Evolutionary conservation across 1,284 basidiomycete genomes (phyloP).

Genomic region (Ceraceosorus guamensis): DNA sequence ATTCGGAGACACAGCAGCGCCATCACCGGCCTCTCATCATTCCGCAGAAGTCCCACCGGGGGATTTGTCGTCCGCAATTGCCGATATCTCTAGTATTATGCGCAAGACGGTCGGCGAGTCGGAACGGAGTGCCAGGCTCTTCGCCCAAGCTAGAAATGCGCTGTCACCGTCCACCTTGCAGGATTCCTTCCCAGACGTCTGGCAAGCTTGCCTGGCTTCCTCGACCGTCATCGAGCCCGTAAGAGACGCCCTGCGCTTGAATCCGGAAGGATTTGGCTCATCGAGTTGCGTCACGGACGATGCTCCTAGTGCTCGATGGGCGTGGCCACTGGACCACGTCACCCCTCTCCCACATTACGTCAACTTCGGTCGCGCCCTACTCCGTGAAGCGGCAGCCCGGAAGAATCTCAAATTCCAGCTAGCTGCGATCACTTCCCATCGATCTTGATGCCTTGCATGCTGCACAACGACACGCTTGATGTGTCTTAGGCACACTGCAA

Average conservation of each 20-base stretch:
- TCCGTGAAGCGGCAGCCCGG: constrained; percentile 10
- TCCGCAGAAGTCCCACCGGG: background rate
- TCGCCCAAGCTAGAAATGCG: background rate
- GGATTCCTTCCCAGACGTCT: background rate
- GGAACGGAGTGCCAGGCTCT: background rate
- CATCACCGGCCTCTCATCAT: constrained; percentile 4
- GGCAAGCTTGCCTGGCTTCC: background rate
- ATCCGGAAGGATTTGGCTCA: background rate
- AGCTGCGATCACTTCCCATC: too few species aligned
- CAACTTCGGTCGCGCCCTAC: constrained; percentile 14
- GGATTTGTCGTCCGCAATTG: background rate
- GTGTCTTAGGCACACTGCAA: too few species aligned
- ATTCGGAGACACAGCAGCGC: background rate
- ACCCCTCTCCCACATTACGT: constrained; percentile 17
- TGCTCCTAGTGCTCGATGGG: constrained; percentile 6
- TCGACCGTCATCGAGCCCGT: background rate
- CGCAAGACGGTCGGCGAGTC: background rate
- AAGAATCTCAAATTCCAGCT: background rate
- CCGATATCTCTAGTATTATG: background rate
- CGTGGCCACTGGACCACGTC: constrained; percentile 14
- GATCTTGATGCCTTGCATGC: too few species aligned
- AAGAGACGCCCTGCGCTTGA: background rate
- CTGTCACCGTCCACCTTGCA: background rate
- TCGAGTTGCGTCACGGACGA: constrained; percentile 1
- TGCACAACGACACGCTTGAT: too few species aligned